Evolutionary conservation across 805 yeast species (phyloP), one percentile per base, ranked within the genome.

Genomic region (Ogataea nonfermentans): DNA sequence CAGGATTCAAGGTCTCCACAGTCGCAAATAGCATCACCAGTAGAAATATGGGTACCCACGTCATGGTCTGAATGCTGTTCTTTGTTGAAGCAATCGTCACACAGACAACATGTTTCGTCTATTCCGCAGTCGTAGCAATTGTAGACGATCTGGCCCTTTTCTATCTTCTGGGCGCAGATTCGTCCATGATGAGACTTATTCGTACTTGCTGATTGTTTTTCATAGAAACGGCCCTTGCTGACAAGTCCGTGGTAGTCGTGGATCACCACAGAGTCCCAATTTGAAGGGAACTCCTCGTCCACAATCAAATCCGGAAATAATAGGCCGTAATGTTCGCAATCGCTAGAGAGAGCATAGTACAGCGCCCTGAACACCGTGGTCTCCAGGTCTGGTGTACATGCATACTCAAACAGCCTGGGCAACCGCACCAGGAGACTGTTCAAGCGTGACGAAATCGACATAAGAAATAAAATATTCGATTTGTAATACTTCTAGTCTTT

Each of bases 101-200:
- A 85, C 19, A 85, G 57, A 24, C 86, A 89, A 67, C 95, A 85
- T 0, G 90, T 81, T 7, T 78, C 79, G 60, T 85, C 95, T 44
- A 73, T 75, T 0, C 85, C 87, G 67, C 95, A 85, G 42, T 84
- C 86, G 24, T 68, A 68, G 55, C 95, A 85, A 40, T 87, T 67
- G 56, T 81, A 85, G 14, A 83, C 81, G 0, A 82, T 78, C 44
- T 81, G 85, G 16, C 83, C 83, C 3, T 59, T 52, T 27, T 68
- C 71, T 48, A 85, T 79, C 24, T 76, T 68, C 39, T 79, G 68
- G 3, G 89, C 83, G 65, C 95, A 85, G 13, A 79, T 78, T 49
- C 81, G 73, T n/a, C 79, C 81, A 2, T 62, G 55, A 40, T 84
- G 86, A 27, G 66, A 59, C 23, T 62, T 53, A 27, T 47, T 44